Conservation (phyloP, 352 stramenopile genomes). For the Globisporangium paroecandrum region DNA sequence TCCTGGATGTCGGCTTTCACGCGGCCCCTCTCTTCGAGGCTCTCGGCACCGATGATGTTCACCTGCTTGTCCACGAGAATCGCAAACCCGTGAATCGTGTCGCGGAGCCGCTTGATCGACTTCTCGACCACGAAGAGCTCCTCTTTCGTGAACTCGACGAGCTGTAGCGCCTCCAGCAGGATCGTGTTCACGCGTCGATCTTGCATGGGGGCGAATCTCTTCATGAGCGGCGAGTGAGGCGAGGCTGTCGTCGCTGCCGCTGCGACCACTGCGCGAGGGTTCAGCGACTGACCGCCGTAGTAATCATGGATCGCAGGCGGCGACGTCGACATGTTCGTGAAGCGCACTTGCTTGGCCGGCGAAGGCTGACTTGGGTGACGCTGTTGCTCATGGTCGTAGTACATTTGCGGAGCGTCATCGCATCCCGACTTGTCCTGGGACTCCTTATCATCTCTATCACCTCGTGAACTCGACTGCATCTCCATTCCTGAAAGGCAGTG, state of each 20-base stretch:
- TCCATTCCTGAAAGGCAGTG: background rate
- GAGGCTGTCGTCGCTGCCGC: background rate
- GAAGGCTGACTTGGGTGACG: background rate
- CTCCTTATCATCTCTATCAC: background rate
- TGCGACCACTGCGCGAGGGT: background rate
- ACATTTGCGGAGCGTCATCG: background rate
- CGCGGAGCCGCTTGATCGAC: slow-evolving; percentile 50
- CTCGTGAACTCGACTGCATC: background rate
- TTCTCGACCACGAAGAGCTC: slow-evolving; percentile 55
- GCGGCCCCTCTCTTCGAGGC: slow-evolving; percentile 37
- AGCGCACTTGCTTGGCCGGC: slow-evolving; percentile 5
- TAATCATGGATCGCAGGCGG: background rate
- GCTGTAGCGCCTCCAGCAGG: slow-evolving; percentile 57
- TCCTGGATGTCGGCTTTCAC: slow-evolving; percentile 64
- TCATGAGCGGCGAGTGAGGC: slow-evolving; percentile 42
- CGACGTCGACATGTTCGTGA: slow-evolving; percentile 7
- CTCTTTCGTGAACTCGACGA: slow-evolving; percentile 59
- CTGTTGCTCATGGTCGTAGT: background rate
- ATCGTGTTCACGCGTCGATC: slow-evolving; percentile 56
- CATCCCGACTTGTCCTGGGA: background rate
- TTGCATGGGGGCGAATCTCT: slow-evolving; percentile 57
- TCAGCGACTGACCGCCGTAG: slow-evolving; percentile 6
- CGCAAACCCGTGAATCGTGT: slow-evolving; percentile 60
- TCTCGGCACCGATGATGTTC: slow-evolving; percentile 50
- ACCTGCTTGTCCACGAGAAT: slow-evolving; percentile 78